Evolutionary conservation across 1,284 basidiomycete genomes (phyloP), one percentile per base, ranked within the genome.

Genomic region (Mycosarcoma maydis): DNA sequence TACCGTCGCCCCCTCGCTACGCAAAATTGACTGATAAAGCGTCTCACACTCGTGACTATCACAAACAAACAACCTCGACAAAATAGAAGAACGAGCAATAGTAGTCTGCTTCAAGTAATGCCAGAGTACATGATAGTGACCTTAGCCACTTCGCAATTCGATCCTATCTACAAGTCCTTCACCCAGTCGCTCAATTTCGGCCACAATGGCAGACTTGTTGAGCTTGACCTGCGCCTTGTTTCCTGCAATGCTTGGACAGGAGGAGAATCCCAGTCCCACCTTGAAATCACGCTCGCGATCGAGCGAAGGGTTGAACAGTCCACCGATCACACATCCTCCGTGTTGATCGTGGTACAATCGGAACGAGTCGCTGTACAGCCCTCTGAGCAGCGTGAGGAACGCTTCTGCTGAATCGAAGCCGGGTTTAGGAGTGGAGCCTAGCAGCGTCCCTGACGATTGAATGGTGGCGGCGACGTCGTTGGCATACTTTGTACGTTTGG

Each of bases 271-370:
- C 16, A 91, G 87, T 48, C 93, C 85, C 5, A 94, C 92, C 75
- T 91, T 89, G 85, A 96, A 93, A 3, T 88, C 85, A 41, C 85
- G 80, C 20, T 83, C 77, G 43, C 81, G 76, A 11, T 76, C 70
- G 23, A 86, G 85, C 9, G 78, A 48, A 0, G 91, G 90, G 75
- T 96, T 92, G 91, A 93, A 98, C 1, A 97, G 87, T 0, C 87
- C 89, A 7, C 92, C 94, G 49, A 95, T 89, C 8, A 85, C 84
- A 20, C 50, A 56, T 0, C 95, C 94, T 14, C 96, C 96, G 32
- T 89, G 86, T 0, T 86, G 83, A 76, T 98, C 95, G 76, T 89
- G 88, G 85, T 98, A 98, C 45, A 96, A 86, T 49, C 91, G 86
- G 70, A 92, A 86, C 0, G 89, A 89, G 72, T 93, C 90, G 7